Evolutionary conservation across 139 green algal genomes (phyloP).

Genomic region (Pseudopediastrum boryanum): DNA sequence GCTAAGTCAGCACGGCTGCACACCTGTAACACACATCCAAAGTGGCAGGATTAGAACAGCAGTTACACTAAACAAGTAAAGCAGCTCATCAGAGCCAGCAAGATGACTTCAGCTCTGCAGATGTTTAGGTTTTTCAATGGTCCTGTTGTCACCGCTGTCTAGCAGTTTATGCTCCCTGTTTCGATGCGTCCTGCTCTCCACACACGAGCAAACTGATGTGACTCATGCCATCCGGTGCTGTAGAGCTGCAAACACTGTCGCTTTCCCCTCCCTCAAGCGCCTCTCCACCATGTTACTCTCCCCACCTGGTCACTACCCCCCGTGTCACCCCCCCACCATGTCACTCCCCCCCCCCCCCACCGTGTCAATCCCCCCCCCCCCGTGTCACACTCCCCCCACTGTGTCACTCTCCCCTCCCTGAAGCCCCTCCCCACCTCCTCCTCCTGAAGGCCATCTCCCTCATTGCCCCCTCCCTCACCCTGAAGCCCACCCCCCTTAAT

Average conservation of each 20-base stretch:
- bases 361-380: neutral
- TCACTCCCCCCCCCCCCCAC: too few relatives aligned
- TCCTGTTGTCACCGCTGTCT: neutral
- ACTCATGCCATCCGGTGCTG: too few relatives aligned
- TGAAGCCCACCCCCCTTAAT: neutral
- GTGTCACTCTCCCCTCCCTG: neutral
- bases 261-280: too few relatives aligned
- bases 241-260: too few relatives aligned
- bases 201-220: too few relatives aligned
- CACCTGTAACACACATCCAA: constrained; percentile 16
- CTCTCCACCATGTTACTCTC: too few relatives aligned
- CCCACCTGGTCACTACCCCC: too few relatives aligned
- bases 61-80: neutral
- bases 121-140: neutral
- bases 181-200: neutral
- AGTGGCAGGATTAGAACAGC: neutral
- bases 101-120: neutral
- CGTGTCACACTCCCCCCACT: neutral
- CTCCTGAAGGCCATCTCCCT: too few relatives aligned
- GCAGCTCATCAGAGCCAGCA: neutral
- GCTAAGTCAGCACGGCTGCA: constrained; percentile 50
- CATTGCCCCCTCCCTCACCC: neutral
- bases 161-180: neutral
- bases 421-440: neutral
- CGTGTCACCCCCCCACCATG: too few relatives aligned